Evolutionary conservation across 2,329 filamentous ascomycete species (phyloP).

Genomic region (Beauveria rudraprayagi): DNA sequence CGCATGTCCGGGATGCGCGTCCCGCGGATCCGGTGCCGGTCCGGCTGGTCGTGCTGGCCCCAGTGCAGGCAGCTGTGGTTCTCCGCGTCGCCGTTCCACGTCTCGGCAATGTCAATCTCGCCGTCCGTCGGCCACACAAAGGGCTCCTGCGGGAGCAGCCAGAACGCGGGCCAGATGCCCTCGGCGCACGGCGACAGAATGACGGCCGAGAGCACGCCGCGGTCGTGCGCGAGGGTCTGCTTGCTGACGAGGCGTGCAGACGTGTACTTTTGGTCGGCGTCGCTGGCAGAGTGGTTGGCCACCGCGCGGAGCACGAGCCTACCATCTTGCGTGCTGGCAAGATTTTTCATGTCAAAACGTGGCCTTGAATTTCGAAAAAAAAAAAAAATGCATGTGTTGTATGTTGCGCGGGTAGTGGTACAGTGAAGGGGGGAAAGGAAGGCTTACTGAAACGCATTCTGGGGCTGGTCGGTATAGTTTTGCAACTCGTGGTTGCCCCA

Average conservation of each 20-base stretch:
- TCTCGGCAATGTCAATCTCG: constrained; percentile 53
- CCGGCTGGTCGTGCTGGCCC: constrained; percentile 46
- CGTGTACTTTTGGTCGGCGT: constrained; percentile 38
- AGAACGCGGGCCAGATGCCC: constrained; percentile 56
- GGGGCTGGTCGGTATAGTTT: constrained; percentile 41
- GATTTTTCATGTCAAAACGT: background rate
- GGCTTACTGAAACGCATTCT: constrained; percentile 44
- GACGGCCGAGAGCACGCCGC: constrained; percentile 44
- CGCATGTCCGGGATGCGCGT: constrained; percentile 43
- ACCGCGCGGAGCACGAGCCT: constrained; percentile 46
- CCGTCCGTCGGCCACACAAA: constrained; percentile 52
- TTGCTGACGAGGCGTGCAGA: constrained; percentile 47
- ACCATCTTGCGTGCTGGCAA: constrained; percentile 37
- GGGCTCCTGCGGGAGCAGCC: constrained; percentile 50
- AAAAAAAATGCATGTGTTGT: no score
- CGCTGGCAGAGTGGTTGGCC: constrained; percentile 24
- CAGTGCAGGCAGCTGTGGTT: constrained; percentile 53
- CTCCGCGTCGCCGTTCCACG: constrained; percentile 49
- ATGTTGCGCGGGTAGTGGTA: no score
- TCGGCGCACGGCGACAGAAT: constrained; percentile 44
- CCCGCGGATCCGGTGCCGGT: constrained; percentile 48
- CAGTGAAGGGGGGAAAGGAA: background rate
- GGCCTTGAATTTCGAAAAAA: background rate
- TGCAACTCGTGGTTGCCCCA: constrained; percentile 56
- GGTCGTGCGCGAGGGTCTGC: constrained; percentile 40